A percentile compares a stretch with the other conserved stretches of the same genome.
phyloP scores from a whole-genome alignment of 1,284 basidiomycete genomes.

The Ustilago lituana region DNA sequence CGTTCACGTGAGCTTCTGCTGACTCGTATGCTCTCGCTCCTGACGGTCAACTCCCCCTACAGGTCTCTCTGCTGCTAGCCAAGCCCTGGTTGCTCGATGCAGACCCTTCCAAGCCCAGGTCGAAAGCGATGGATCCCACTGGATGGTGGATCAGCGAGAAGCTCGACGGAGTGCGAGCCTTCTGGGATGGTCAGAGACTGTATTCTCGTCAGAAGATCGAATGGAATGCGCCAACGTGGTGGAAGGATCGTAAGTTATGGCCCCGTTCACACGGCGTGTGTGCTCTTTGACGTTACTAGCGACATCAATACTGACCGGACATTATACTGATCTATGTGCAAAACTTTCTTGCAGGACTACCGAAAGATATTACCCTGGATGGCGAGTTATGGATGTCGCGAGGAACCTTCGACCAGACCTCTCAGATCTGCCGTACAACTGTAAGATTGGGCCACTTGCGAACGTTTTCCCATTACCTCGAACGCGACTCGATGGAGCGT shows the following conservation, averaged over 20 bases:
- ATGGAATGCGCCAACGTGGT: slow-evolving; percentile 74
- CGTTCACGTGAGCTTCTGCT: background rate
- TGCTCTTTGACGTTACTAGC: no score
- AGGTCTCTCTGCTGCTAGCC: slow-evolving; percentile 71
- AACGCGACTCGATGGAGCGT: slow-evolving; percentile 43
- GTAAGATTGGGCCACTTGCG: slow-evolving; percentile 46
- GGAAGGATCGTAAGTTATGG: slow-evolving; percentile 74
- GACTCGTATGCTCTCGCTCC: background rate
- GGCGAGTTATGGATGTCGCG: slow-evolving; percentile 70
- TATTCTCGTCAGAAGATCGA: slow-evolving; percentile 74
- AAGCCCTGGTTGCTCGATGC: slow-evolving; percentile 74
- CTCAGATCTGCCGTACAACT: slow-evolving; percentile 43
- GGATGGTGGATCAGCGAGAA: slow-evolving; percentile 78
- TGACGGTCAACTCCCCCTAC: no score
- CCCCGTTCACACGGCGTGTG: no score
- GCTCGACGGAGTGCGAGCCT: slow-evolving; percentile 70
- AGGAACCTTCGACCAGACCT: slow-evolving; percentile 54
- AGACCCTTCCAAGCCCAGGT: slow-evolving; percentile 59
- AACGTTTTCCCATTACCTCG: slow-evolving; percentile 30
- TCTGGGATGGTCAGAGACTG: slow-evolving; percentile 74
- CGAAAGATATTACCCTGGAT: slow-evolving; percentile 73
- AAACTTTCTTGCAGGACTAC: no score
- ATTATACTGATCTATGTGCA: no score
- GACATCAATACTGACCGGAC: slow-evolving; percentile 10
- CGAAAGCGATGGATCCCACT: slow-evolving; percentile 70